phyloP scores from a whole-genome alignment of 176 grass and related monocot genomes.

The Poa pratensis region DNA sequence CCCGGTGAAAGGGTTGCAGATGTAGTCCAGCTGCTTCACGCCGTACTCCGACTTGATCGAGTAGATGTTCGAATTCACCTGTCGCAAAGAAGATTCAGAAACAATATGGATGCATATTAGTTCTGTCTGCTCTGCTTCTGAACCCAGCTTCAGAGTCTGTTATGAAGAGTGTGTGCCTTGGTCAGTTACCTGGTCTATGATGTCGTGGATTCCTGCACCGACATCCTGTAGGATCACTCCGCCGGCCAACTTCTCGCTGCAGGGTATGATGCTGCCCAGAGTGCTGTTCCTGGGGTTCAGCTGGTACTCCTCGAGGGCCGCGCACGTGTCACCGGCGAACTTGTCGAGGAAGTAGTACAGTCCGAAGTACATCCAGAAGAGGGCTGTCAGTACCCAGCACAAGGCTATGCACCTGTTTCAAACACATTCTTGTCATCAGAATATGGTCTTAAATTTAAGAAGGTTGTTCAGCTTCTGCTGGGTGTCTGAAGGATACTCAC shows the following conservation, averaged over 20 bases:
- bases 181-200: constrained; percentile 67
- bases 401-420: constrained; percentile 64
- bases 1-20: constrained; percentile 93
- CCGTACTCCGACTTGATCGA: constrained; percentile 54
- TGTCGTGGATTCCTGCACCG: constrained; percentile 66
- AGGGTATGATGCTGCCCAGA: constrained; percentile 77
- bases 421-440: constrained; percentile 24
- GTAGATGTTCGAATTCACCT: constrained; percentile 88
- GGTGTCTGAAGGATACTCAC: constrained; percentile 59
- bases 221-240: constrained; percentile 61
- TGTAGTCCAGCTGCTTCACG: constrained; percentile 68
- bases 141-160: not conserved
- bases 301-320: constrained; percentile 78
- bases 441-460: not conserved
- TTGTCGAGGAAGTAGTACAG: constrained; percentile 87
- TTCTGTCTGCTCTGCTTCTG: not conserved
- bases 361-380: constrained; percentile 85
- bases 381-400: constrained; percentile 72
- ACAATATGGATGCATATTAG: not conserved
- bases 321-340: constrained; percentile 79
- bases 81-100: not conserved
- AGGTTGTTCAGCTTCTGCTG: not conserved
- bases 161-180: no score
- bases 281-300: constrained; percentile 81
- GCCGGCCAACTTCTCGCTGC: constrained; percentile 52